phyloP scores from a whole-genome alignment of 805 yeast species.

The Starmera quercuum region DNA sequence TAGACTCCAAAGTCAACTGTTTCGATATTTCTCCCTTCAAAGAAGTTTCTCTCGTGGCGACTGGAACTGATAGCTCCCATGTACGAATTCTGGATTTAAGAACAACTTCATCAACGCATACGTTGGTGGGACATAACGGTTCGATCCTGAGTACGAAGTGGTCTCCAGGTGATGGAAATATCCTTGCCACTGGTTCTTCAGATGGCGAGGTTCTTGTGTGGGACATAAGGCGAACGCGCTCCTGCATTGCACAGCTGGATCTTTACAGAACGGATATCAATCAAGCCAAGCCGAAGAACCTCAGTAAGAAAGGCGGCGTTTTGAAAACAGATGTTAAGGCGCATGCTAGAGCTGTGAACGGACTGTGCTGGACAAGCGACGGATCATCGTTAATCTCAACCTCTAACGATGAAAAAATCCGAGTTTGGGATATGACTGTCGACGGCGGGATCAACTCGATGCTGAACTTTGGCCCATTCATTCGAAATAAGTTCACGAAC shows the following conservation, averaged over 20 bases:
- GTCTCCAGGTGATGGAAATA: constrained; percentile 57
- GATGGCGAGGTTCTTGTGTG: constrained; percentile 78
- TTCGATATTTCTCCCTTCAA: constrained; percentile 51
- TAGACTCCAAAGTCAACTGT: constrained; percentile 56
- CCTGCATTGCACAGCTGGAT: constrained; percentile 60
- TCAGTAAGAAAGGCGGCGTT: constrained; percentile 14
- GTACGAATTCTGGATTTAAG: constrained; percentile 66
- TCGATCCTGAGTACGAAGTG: constrained; percentile 56
- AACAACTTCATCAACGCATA: constrained; percentile 68
- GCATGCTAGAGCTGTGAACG: constrained; percentile 74
- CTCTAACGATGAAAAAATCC: constrained; percentile 74
- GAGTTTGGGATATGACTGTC: constrained; percentile 67
- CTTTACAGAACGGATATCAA: constrained; percentile 35
- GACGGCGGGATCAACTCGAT: constrained; percentile 48
- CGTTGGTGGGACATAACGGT: constrained; percentile 49
- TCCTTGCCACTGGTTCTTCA: constrained; percentile 72
- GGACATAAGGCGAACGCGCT: constrained; percentile 71
- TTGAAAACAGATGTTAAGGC: constrained; percentile 37
- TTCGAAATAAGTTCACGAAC: constrained; percentile 48
- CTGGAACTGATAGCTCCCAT: constrained; percentile 64
- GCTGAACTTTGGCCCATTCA: constrained; percentile 70
- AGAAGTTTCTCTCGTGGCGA: constrained; percentile 49
- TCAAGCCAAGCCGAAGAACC: constrained; percentile 12
- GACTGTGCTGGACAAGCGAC: constrained; percentile 61
- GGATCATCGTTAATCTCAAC: constrained; percentile 60